Evolutionary conservation across 805 yeast genomes (phyloP), one percentile per base, ranked within the genome.

Genomic region (Kuraishia piskuri): DNA sequence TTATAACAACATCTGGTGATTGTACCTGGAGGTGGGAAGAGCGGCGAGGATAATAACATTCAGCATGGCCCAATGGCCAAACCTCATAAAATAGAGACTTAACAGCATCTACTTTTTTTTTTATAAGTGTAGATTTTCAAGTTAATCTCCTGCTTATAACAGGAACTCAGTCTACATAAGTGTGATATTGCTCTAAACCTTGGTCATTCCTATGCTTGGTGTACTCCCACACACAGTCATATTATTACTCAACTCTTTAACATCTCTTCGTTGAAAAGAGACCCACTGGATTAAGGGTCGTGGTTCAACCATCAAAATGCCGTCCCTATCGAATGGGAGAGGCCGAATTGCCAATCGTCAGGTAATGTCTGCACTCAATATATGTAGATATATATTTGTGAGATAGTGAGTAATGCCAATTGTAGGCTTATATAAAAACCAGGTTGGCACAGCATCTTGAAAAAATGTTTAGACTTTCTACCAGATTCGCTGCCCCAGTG

Each of bases 391-490:
- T 5, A 31, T 10, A 31, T 31, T 31, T 31, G 14, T 31, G 3
- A 8, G 40, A 31, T 37, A 48, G 2, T 61, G 9, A 5, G 14
- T 31, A 31, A 10, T 31, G 4, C 4, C 17, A 31, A 31, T 31
- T 12, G 8, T 31, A n/a, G 14, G 14, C 40, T 31, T 31, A 8
- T 10, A 12, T 31, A 8, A 12, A 31, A n/a, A 31, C 17, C 40
- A 12, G 4, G 40, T 31, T 10, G 40, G 40, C 40, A 31, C 9
- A 31, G 3, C 17, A 31, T 5, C 17, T n/a, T 31, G 4, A 6
- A 31, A n/a, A 31, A 10, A 50, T 50, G 51, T 50, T 50, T 21
- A 31, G 51, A 14, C 36, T 36, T 14, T 17, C 45, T 10, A 50
- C 51, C 24, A 9, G 46, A 12, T 17, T 36, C 4, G 45, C 46